Conservation (phyloP, 2,329 filamentous ascomycete species). For the Capronia coronata region DNA sequence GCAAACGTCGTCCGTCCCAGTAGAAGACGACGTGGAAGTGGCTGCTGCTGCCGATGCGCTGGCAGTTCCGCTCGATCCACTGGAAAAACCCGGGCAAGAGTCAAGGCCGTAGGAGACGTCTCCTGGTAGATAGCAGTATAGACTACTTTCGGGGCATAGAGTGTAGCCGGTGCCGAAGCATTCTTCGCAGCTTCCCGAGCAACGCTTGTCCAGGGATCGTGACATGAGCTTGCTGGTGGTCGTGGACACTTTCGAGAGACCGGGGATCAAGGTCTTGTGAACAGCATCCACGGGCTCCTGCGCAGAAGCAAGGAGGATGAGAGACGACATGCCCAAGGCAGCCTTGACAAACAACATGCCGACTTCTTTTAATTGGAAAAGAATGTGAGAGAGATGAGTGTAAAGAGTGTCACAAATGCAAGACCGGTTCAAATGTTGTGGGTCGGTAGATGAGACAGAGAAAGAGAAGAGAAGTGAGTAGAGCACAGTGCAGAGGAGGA, state of each 20-base stretch:
- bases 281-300: slow-evolving; percentile 11
- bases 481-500: too few species aligned
- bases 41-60: slow-evolving; percentile 5
- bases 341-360: slow-evolving; percentile 18
- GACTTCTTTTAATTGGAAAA: background rate
- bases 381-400: background rate
- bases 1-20: slow-evolving; percentile 13
- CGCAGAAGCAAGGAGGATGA: slow-evolving; percentile 14
- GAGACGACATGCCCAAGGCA: slow-evolving; percentile 11
- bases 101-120: slow-evolving; percentile 20
- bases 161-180: slow-evolving; percentile 24
- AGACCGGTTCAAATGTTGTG: slow-evolving; percentile 2
- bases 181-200: slow-evolving; percentile 21
- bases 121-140: slow-evolving; percentile 23
- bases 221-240: slow-evolving; percentile 13
- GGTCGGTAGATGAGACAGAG: too few species aligned
- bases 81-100: slow-evolving; percentile 10
- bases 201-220: slow-evolving; percentile 18
- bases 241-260: slow-evolving; percentile 2
- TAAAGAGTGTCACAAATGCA: background rate
- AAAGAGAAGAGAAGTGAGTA: too few species aligned
- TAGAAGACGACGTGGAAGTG: slow-evolving; percentile 10
- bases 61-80: background rate
- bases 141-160: slow-evolving; percentile 16
- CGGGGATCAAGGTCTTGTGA: slow-evolving; percentile 7